These are phyloP conservation scores for Malus hybrid DNA, from an alignment of 331 rosid genomes.

Conservation along the genomic window DNA sequence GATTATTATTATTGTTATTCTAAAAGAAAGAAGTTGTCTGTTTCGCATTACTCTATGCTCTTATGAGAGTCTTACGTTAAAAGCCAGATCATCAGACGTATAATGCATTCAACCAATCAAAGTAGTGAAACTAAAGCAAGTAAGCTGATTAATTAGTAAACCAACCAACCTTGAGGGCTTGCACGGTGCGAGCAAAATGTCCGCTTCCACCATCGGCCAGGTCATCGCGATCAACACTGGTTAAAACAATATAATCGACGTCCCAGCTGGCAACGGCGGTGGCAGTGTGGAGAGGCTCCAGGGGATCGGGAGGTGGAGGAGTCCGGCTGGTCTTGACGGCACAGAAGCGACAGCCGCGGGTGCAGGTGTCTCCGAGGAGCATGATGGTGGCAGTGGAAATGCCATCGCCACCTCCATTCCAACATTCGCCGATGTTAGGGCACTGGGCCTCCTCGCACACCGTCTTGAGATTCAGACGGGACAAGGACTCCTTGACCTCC, in stretches of 20 bases:
- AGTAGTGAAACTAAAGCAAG: too few relatives aligned
- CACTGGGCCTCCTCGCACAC: conserved; percentile 94
- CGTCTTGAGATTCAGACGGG: conserved; percentile 73
- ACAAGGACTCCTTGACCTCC: conserved; percentile 55
- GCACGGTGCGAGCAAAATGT: conserved; percentile 84
- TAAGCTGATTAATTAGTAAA: too few relatives aligned
- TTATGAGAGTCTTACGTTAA: too few relatives aligned
- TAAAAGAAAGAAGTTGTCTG: too few relatives aligned
- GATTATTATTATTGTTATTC: too few relatives aligned
- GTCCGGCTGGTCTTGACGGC: conserved; percentile 88
- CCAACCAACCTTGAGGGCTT: conserved; percentile 67
- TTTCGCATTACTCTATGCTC: too few relatives aligned
- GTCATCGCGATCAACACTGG: conserved; percentile 98
- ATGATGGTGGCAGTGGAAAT: conserved; percentile 90
- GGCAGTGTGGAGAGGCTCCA: conserved; percentile 86
- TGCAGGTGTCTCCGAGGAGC: conserved; percentile 96
- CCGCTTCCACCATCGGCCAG: conserved; percentile 95
- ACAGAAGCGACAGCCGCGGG: conserved; percentile 93
- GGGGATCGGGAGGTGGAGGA: conserved; percentile 87
- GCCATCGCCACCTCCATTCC: conserved; percentile 98
- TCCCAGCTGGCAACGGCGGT: conserved; percentile 88
- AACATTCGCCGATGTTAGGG: conserved; percentile 94
- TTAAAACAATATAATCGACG: conserved; percentile 87
- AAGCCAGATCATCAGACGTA: too few relatives aligned
- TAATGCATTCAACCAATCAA: too few relatives aligned